Evolutionary conservation across 2,329 filamentous ascomycete species (phyloP).

Genomic region (Trichoderma koningii): DNA sequence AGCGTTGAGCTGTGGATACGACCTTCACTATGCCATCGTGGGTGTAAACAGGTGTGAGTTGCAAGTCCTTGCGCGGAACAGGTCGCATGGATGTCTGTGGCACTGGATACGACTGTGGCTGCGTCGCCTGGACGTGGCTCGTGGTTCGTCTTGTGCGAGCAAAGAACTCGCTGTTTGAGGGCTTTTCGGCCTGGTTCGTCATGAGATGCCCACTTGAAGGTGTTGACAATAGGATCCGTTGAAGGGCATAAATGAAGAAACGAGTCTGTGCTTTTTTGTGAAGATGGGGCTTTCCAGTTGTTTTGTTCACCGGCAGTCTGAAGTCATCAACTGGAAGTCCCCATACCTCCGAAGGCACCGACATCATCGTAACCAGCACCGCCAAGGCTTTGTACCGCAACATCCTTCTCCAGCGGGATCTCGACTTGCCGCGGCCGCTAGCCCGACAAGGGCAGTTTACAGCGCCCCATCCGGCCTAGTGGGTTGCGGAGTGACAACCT

Average conservation of each 20-base stretch:
- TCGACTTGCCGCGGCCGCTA: constrained; percentile 3
- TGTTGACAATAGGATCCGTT: too few relatives aligned
- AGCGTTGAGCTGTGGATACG: not conserved
- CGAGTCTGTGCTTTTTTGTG: too few relatives aligned
- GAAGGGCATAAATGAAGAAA: too few relatives aligned
- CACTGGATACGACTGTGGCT: constrained; percentile 9
- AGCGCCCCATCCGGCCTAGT: not conserved
- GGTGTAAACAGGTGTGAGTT: not conserved
- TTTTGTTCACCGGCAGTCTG: too few relatives aligned
- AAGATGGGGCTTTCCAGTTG: too few relatives aligned
- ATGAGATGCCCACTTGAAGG: too few relatives aligned
- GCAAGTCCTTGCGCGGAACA: not conserved
- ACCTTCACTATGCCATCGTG: not conserved
- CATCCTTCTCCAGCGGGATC: constrained; percentile 9
- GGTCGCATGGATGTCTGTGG: constrained; percentile 10
- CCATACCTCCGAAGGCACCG: not conserved
- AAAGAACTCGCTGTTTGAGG: too few relatives aligned
- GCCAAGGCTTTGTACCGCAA: not conserved
- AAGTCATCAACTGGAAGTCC: too few relatives aligned
- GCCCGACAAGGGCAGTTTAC: constrained; percentile 3
- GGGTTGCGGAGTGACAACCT: not conserved
- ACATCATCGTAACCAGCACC: not conserved
- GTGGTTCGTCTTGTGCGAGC: not conserved
- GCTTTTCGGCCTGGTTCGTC: too few relatives aligned
- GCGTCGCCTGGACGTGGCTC: not conserved